A percentile compares a stretch with the other conserved stretches of the same genome.
Evolutionary conservation across 106 monocot species (phyloP).

Genomic region (Dendrobium huoshanense): DNA sequence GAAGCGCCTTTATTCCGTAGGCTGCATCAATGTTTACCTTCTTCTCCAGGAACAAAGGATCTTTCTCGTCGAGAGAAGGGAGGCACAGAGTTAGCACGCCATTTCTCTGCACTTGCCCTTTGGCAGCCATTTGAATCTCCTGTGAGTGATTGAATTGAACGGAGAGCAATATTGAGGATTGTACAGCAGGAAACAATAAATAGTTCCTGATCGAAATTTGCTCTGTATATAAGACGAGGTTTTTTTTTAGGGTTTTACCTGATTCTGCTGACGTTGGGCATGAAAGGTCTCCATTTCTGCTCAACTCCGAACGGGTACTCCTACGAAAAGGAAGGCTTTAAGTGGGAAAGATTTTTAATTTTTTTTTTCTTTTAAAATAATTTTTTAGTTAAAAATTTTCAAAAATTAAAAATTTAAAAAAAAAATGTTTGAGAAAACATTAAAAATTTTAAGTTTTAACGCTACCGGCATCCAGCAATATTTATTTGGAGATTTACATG

Average conservation of each 20-base stretch:
- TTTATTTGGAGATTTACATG: too few species aligned
- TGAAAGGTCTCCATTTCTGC: not conserved
- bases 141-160: not conserved
- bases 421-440: too few species aligned
- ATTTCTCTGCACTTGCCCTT: not conserved
- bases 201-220: not conserved
- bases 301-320: too few species aligned
- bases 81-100: not conserved
- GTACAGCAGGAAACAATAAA: not conserved
- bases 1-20: not conserved
- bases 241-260: not conserved
- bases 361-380: too few species aligned
- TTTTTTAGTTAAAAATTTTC: too few species aligned
- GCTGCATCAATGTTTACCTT: conserved; percentile 2
- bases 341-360: too few species aligned
- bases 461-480: too few species aligned
- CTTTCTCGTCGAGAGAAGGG: conserved; percentile 5
- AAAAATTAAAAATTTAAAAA: too few species aligned
- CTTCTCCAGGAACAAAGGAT: conserved; percentile 7
- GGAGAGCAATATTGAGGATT: not conserved
- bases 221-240: not conserved
- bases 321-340: too few species aligned
- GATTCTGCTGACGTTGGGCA: not conserved
- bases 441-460: too few species aligned
- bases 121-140: conserved; percentile 1